Conservation (phyloP, 163 green algal genomes). For the Scenedesmus sp. region DNA sequence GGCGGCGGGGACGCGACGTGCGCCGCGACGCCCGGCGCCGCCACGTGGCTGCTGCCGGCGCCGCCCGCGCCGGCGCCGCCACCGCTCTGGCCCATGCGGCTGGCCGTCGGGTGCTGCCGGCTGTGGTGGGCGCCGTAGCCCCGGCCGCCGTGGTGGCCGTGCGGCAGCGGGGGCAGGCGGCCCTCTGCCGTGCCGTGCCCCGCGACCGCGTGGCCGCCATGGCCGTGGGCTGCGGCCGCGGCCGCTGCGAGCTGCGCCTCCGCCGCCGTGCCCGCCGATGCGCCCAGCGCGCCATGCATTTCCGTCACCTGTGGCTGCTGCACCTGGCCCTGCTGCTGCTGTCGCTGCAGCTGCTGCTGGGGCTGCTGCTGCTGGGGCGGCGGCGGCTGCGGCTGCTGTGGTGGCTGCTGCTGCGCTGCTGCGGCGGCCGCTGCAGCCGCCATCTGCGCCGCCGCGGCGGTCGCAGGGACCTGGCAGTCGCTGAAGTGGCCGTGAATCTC, state of each 20-base stretch:
- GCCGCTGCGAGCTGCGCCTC: conserved; percentile 24
- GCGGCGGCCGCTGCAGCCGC: conserved; percentile 7
- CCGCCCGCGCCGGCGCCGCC: too few relatives aligned
- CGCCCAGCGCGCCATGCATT: conserved; percentile 30
- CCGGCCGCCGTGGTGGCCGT: neutral
- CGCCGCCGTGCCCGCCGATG: conserved; percentile 34
- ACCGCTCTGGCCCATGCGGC: too few relatives aligned
- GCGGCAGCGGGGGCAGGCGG: conserved; percentile 25
- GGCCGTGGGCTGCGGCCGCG: conserved; percentile 6
- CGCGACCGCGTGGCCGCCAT: neutral
- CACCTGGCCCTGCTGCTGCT: neutral
- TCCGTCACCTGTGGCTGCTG: conserved; percentile 36
- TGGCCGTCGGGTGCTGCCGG: too few relatives aligned
- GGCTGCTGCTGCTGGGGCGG: neutral
- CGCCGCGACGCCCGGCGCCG: too few relatives aligned
- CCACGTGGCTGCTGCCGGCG: too few relatives aligned
- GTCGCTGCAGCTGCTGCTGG: neutral
- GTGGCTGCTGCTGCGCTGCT: neutral
- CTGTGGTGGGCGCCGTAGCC: neutral
- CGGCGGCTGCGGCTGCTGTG: conserved; percentile 10
- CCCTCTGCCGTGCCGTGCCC: neutral
- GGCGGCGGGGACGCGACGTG: neutral
- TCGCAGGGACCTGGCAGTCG: conserved; percentile 32
- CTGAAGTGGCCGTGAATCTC: conserved; percentile 43
- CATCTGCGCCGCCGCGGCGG: conserved; percentile 34